Evolutionary conservation across 2,329 filamentous ascomycete species (phyloP), one percentile per base, ranked within the genome.

Genomic region (Fusarium devonianum): DNA sequence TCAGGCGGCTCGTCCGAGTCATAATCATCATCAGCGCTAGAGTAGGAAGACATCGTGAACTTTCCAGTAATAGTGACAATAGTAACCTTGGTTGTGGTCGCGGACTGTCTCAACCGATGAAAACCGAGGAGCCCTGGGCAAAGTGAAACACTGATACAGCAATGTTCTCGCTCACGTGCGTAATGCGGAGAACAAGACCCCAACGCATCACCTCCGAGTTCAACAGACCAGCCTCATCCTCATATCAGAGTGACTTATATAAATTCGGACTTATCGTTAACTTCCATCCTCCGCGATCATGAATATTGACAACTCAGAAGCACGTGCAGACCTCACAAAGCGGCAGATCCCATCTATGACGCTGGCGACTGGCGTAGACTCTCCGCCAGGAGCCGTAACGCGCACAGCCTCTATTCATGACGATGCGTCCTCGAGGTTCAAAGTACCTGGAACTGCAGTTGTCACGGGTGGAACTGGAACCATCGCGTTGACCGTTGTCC

Each of bases 341-440:
- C 37, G 50, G 9, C 40, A 41, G n/a, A 50, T 53, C n/a, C 50
- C 50, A 12, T 54, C 48, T 3, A 54, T 54, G 50, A 34, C 16
- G 1, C 26, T 53, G 1, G 48, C 40, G 10, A 53, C 21, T 1
- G 50, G 50, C 0, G n/a, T 38, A 2, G 18, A 12, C 8, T 40
- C 50, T 1, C 18, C 47, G 6, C 48, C 50, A 11, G 21, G 11
- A 2, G 40, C 35, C 13, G 25, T 12, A 7, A 23, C 26, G 17
- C 48, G 41, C 2, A 41, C 36, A 5, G 48, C 50, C 23, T 47
- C 30, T 3, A 10, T 11, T 3, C 30, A 29, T 4, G 50, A 54
- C 8, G 50, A 54, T 28, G n/a, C 14, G 4, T 53, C 25, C 1
- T 45, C 23, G 8, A 29, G 47, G 19, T 52, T 52, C 14, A 12